Conservation (phyloP, 2,329 filamentous ascomycete species). For the Paecilomyces fulvus region DNA sequence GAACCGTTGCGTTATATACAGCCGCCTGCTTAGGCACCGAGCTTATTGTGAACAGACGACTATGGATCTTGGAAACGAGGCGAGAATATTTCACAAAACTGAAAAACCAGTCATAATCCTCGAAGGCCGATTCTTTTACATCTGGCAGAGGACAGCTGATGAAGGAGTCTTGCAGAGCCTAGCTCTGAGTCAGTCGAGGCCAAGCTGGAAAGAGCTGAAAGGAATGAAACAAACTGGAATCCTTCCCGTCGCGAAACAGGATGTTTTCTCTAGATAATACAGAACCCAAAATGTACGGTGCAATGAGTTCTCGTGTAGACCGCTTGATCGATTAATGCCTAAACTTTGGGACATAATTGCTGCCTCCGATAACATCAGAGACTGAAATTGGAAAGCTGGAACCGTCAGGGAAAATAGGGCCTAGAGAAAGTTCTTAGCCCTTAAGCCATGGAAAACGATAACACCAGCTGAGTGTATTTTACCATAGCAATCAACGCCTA, state of each 20-base stretch:
- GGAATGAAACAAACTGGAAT: conserved; percentile 17
- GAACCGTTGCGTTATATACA: conserved; percentile 9
- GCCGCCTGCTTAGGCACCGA: conserved; percentile 10
- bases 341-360: conserved; percentile 20
- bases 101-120: conserved; percentile 23
- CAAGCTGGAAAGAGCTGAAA: too few species aligned
- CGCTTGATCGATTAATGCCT: conserved; percentile 16
- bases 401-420: conserved; percentile 3
- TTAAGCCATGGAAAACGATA: not conserved
- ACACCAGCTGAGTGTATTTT: not conserved
- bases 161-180: conserved; percentile 21
- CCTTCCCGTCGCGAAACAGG: conserved; percentile 18
- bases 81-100: conserved; percentile 17
- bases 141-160: conserved; percentile 23
- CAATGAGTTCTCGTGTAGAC: conserved; percentile 5
- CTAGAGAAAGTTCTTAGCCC: not conserved
- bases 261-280: conserved; percentile 27
- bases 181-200: too few species aligned
- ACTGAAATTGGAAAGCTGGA: conserved; percentile 3
- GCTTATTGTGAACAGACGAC: conserved; percentile 21
- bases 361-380: conserved; percentile 16
- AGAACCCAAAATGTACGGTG: conserved; percentile 27
- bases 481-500: conserved; percentile 5
- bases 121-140: conserved; percentile 19
- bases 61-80: conserved; percentile 19